Evolutionary conservation across 2,329 filamentous ascomycete genomes (phyloP), one percentile per base, ranked within the genome.

Genomic region (Spiromastix sp.): DNA sequence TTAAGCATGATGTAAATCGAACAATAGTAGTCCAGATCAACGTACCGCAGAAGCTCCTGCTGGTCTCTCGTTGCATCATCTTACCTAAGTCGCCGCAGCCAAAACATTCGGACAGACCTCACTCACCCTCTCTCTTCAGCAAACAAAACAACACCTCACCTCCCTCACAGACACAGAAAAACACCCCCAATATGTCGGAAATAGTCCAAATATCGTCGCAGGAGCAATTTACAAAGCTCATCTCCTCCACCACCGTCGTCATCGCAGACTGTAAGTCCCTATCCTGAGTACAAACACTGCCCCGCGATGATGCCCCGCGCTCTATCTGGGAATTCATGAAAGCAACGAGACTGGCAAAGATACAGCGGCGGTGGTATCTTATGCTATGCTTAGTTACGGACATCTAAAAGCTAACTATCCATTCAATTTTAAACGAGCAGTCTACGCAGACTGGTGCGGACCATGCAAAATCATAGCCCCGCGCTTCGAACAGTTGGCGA

Each of bases 381-480:
- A 30, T 7, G 27, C 7, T 16, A 30, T 16, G 12, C 11, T 30
- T 19, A n/a, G n/a, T 24, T 7, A 24, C 7, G 21, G n/a, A 7
- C 21, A 24, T 24, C 7, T 7, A 7, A 7, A 24, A 24, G 29
- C 26, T 43, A 48, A 44, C 49, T 41, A 50, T 49, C 47, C 37
- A 41, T 34, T 34, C 28, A 34, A 34, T 38, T 25, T 50, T 46
- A 22, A 49, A 32, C n/a, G n/a, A n/a, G n/a, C 50, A 93, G 85
- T 95, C 70, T 89, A 84, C 52, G 85, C 86, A 51, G 79, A 85
- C 52, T 91, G 82, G 79, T 93, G 83, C 54, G 79, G 68, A 21
- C 82, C 85, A 52, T 93, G 86, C 72, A 82, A 85, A 50, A 70
- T 75, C 45, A 86, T 96, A 46, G 82, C 81, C 4, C 85, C 87